Evolutionary conservation across 106 monocot genomes (phyloP).

Genomic region (Phalaenopsis aphrodite): DNA sequence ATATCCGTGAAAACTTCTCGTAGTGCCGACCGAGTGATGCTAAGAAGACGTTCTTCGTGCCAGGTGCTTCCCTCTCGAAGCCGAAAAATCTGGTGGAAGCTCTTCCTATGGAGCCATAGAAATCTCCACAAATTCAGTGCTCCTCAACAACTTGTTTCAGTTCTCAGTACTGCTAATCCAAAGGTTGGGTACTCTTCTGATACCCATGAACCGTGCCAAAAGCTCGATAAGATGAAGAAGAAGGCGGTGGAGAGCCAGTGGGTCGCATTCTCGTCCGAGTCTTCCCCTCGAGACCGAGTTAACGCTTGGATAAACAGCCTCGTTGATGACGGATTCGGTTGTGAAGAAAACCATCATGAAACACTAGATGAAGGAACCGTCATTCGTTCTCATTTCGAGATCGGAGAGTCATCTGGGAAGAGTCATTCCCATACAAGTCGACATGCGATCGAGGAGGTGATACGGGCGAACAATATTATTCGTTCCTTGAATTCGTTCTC

Average conservation of each 20-base stretch:
- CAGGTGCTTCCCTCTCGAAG: constrained; percentile 91
- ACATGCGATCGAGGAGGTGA: constrained; percentile 32
- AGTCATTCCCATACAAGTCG: constrained; percentile 12
- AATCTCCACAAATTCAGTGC: constrained; percentile 51
- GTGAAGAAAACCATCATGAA: constrained; percentile 5
- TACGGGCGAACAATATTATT: constrained; percentile 49
- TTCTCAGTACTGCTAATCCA: constrained; percentile 7
- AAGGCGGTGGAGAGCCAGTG: constrained; percentile 44
- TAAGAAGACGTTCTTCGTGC: constrained; percentile 80
- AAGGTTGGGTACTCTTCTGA: constrained; percentile 73
- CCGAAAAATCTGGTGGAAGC: constrained; percentile 90
- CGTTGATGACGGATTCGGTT: constrained; percentile 13
- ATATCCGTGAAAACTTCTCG: constrained; percentile 46
- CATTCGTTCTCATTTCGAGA: constrained; percentile 12
- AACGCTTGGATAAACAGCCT: constrained; percentile 78
- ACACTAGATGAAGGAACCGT: neutral
- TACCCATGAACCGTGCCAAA: constrained; percentile 41
- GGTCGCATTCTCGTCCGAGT: constrained; percentile 64
- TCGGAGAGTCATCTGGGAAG: constrained; percentile 42
- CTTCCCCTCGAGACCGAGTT: constrained; percentile 54
- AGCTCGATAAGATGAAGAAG: constrained; percentile 12
- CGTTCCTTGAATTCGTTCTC: constrained; percentile 62
- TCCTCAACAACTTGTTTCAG: constrained; percentile 1
- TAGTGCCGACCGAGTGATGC: constrained; percentile 74
- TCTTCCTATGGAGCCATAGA: constrained; percentile 91